Percentiles rank a stretch among this genome's conserved stretches.
phyloP scores from a whole-genome alignment of 2,329 filamentous ascomycete species.

The Aspergillus sp. region DNA sequence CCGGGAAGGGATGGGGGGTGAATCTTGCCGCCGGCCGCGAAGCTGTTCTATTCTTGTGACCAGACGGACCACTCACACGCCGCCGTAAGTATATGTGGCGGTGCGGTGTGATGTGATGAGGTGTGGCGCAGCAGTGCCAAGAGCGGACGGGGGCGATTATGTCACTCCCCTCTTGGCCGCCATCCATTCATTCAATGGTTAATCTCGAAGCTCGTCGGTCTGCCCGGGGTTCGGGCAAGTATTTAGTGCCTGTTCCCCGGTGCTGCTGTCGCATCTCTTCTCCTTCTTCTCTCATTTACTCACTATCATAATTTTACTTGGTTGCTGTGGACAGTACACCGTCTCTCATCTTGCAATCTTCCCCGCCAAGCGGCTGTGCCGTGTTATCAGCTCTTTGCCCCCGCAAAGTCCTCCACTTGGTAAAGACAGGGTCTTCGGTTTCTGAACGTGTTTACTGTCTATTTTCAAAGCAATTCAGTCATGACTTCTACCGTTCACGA shows the following conservation, averaged over 20 bases:
- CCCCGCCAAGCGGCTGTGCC: neutral
- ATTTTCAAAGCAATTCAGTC: neutral
- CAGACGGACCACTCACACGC: constrained; percentile 11
- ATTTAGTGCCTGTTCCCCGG: constrained; percentile 10
- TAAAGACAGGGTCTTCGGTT: neutral
- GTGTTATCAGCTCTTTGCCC: constrained; percentile 5
- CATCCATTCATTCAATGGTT: neutral
- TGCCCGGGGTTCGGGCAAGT: neutral
- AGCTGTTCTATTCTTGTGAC: constrained; percentile 10
- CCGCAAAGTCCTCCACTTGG: neutral
- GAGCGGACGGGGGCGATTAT: constrained; percentile 12
- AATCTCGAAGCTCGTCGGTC: neutral
- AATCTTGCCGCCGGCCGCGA: neutral
- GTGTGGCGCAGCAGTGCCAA: constrained; percentile 29
- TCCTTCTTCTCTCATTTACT: constrained; percentile 7
- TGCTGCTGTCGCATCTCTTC: constrained; percentile 3
- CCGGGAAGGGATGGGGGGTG: neutral
- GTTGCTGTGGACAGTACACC: neutral
- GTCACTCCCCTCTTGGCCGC: constrained; percentile 7
- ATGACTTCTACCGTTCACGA: constrained; percentile 37
- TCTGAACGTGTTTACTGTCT: neutral
- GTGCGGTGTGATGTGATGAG: constrained; percentile 17
- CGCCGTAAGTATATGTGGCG: constrained; percentile 22
- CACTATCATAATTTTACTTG: neutral
- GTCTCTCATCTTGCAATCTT: neutral